Evolutionary conservation across 371 early-diverging fungal species (phyloP).

Genomic region (Choanephora cucurbitarum): DNA sequence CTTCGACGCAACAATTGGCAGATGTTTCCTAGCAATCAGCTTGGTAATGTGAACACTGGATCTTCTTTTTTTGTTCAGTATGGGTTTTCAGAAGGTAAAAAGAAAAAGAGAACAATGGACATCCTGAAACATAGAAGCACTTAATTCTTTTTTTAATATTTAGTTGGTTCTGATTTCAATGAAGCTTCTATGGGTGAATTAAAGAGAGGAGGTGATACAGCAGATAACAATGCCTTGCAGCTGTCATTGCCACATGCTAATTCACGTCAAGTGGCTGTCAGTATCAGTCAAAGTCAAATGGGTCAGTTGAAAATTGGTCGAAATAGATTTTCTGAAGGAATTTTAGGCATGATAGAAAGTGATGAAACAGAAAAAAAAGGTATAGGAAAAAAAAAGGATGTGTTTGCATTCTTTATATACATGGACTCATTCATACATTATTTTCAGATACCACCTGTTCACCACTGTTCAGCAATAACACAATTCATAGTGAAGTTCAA

Average conservation of each 20-base stretch:
- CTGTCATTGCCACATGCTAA: constrained; percentile 25
- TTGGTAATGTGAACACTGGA: constrained; percentile 15
- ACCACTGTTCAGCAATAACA: not conserved
- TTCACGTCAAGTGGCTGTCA: constrained; percentile 22
- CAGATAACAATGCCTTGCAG: constrained; percentile 5
- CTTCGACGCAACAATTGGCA: constrained; percentile 69
- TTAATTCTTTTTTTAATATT: not conserved
- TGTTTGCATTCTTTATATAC: too few relatives aligned
- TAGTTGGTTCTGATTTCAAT: constrained; percentile 32
- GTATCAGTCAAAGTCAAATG: constrained; percentile 23
- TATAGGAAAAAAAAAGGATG: too few relatives aligned
- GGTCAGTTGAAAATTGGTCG: constrained; percentile 16
- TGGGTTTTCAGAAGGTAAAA: constrained; percentile 61
- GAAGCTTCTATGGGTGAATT: constrained; percentile 32
- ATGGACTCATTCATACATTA: too few relatives aligned
- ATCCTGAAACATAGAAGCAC: not conserved
- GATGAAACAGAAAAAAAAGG: not conserved
- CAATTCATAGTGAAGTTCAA: constrained; percentile 31
- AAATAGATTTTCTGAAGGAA: constrained; percentile 17
- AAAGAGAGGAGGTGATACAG: constrained; percentile 18
- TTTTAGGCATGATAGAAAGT: constrained; percentile 14
- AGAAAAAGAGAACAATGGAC: too few relatives aligned
- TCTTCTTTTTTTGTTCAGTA: constrained; percentile 51
- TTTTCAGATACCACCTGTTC: not conserved
- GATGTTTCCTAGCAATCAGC: constrained; percentile 52